These are phyloP conservation scores for Torulaspora maleeae DNA, from an alignment of 805 yeast species.

Conservation along the genomic window DNA sequence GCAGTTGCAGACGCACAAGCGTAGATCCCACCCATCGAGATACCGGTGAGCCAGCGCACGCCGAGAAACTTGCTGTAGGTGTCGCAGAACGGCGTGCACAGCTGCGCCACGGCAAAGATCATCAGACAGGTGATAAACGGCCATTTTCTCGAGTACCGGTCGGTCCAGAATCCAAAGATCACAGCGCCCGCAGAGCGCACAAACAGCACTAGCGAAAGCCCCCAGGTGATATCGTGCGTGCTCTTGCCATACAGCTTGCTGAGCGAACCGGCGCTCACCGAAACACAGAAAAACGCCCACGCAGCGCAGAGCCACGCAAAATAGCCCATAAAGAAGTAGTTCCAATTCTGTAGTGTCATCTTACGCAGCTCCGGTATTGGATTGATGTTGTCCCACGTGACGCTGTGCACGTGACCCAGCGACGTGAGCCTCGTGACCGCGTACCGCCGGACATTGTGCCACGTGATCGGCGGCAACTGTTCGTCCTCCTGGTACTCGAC, in stretches of 20 bases:
- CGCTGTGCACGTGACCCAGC: conserved; percentile 26
- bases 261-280: conserved; percentile 49
- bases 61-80: conserved; percentile 56
- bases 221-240: conserved; percentile 60
- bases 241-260: conserved; percentile 45
- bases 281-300: conserved; percentile 62
- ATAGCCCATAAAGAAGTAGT: conserved; percentile 54
- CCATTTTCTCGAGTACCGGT: conserved; percentile 63
- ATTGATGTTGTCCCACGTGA: conserved; percentile 33
- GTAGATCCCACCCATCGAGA: conserved; percentile 68
- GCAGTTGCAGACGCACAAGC: conserved; percentile 65
- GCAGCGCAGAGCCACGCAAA: conserved; percentile 71
- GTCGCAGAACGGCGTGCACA: conserved; percentile 62
- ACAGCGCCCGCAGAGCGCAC: conserved; percentile 68
- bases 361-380: conserved; percentile 42
- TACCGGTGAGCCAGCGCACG: conserved; percentile 60
- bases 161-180: conserved; percentile 58
- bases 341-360: conserved; percentile 46
- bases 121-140: conserved; percentile 52
- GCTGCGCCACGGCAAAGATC: conserved; percentile 51
- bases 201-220: conserved; percentile 67
- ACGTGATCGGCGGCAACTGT: conserved; percentile 5
- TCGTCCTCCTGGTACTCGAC: conserved; percentile 14
- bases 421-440: conserved; percentile 28
- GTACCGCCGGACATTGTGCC: conserved; percentile 16